A percentile compares a stretch with the other conserved stretches of the same genome.
phyloP scores from a whole-genome alignment of 495 filamentous ascomycete species.

The Daldinia grandis region DNA sequence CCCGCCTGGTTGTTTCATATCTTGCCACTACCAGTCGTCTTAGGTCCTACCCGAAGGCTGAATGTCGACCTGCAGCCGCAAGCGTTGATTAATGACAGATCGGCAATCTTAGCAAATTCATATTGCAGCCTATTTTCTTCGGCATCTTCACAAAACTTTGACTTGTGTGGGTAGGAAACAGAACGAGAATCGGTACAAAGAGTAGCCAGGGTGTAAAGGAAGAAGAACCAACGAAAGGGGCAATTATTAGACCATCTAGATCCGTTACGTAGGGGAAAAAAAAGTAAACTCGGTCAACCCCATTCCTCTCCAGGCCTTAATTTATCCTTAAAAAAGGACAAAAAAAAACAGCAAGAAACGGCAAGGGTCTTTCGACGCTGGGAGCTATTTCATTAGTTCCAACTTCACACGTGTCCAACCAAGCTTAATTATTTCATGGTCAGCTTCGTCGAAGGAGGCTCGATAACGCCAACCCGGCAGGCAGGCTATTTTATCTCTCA shows the following conservation, averaged over 20 bases:
- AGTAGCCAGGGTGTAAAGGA: not conserved
- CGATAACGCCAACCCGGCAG: slow-evolving; percentile 16
- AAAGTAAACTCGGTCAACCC: slow-evolving; percentile 17
- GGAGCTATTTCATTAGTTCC: slow-evolving; percentile 24
- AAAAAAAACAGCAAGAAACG: not conserved
- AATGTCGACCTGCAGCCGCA: slow-evolving; percentile 43
- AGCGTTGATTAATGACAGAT: slow-evolving; percentile 37
- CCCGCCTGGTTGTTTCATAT: slow-evolving; percentile 35
- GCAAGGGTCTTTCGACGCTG: slow-evolving; percentile 21
- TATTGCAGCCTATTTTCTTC: slow-evolving; percentile 29
- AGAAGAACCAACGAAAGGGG: slow-evolving; percentile 3
- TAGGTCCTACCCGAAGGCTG: slow-evolving; percentile 41
- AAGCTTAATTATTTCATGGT: slow-evolving; percentile 33
- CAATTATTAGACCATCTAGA: slow-evolving; percentile 27
- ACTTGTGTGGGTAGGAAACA: slow-evolving; percentile 16
- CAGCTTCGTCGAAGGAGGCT: slow-evolving; percentile 24
- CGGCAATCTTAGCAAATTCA: slow-evolving; percentile 32
- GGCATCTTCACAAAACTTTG: slow-evolving; percentile 28
- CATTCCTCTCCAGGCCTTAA: slow-evolving; percentile 7
- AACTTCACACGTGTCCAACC: slow-evolving; percentile 37
- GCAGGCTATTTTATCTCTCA: not conserved
- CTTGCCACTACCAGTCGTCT: slow-evolving; percentile 35
- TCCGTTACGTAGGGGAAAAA: slow-evolving; percentile 9
- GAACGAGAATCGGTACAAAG: slow-evolving; percentile 17
- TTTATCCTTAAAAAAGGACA: not conserved